Percentiles rank a stretch among this genome's conserved stretches.
These are phyloP conservation scores for Chlamydomonas reinhardtii DNA, from an alignment of 163 green algal species.

Conservation along the genomic window DNA sequence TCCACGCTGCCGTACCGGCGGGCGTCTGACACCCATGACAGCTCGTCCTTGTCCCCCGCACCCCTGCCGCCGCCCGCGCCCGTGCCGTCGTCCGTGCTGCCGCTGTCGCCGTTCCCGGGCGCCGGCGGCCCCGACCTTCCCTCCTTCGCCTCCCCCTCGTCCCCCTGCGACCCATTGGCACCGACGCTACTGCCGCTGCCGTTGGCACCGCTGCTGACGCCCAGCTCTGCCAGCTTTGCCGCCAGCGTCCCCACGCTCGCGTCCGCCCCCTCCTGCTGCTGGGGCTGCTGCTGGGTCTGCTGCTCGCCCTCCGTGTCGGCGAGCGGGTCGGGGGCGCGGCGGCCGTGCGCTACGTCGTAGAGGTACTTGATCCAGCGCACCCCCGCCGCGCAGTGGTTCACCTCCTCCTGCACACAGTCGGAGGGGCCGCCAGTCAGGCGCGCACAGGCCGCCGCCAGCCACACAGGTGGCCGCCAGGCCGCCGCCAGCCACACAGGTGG, in stretches of 20 bases:
- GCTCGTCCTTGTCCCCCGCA: too few relatives aligned
- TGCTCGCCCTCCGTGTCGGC: background rate
- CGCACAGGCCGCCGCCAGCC: too few relatives aligned
- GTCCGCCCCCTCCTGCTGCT: background rate
- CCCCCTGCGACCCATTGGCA: too few relatives aligned
- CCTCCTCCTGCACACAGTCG: conserved; percentile 77
- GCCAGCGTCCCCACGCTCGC: too few relatives aligned
- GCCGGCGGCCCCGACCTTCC: background rate
- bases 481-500: background rate
- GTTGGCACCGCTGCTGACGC: background rate
- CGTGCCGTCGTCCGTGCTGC: background rate
- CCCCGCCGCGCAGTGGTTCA: conserved; percentile 92
- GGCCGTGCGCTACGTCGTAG: conserved; percentile 54
- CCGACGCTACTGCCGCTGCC: background rate
- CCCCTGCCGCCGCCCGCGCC: background rate
- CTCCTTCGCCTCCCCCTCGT: too few relatives aligned
- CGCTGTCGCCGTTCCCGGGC: background rate
- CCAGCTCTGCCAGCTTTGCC: background rate
- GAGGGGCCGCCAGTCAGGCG: background rate
- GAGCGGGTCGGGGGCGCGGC: background rate
- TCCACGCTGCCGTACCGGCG: conserved; percentile 51
- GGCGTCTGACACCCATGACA: conserved; percentile 10
- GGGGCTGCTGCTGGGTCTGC: background rate
- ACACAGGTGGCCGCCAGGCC: too few relatives aligned
- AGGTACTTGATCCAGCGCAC: conserved; percentile 90